Conservation (phyloP, 179 eudicot species). For the Beta lomatogona region DNA sequence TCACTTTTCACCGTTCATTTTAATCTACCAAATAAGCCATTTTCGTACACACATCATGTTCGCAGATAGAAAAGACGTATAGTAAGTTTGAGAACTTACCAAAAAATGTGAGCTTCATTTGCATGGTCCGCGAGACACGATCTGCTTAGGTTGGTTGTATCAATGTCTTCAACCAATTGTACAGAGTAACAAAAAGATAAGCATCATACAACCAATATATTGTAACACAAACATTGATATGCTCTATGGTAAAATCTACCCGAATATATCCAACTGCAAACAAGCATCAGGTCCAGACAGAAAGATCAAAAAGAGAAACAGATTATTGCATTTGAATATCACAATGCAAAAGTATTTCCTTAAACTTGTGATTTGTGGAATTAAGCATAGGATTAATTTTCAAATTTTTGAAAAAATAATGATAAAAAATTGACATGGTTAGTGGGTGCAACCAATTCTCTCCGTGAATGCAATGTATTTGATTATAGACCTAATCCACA, state of each 20-base stretch:
- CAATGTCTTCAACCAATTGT: not conserved
- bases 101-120: no score
- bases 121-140: no score
- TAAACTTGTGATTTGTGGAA: not conserved
- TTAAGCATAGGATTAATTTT: not conserved
- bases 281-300: no score
- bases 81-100: no score
- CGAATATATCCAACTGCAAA: no score
- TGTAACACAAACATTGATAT: no score
- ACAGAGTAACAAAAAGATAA: not conserved
- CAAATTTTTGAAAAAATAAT: not conserved
- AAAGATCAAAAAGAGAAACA: not conserved
- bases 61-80: no score
- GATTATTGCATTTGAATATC: not conserved
- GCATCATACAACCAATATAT: no score
- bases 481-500: conserved; percentile 27
- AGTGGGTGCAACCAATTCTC: conserved; percentile 58
- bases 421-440: not conserved
- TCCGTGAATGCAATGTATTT: conserved; percentile 23
- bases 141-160: not conserved
- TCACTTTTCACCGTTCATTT: no score
- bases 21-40: no score
- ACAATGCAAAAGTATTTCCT: not conserved
- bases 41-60: no score
- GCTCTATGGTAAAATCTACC: no score